Conservation (phyloP, 495 filamentous ascomycete genomes). For the Podospora sp. region DNA sequence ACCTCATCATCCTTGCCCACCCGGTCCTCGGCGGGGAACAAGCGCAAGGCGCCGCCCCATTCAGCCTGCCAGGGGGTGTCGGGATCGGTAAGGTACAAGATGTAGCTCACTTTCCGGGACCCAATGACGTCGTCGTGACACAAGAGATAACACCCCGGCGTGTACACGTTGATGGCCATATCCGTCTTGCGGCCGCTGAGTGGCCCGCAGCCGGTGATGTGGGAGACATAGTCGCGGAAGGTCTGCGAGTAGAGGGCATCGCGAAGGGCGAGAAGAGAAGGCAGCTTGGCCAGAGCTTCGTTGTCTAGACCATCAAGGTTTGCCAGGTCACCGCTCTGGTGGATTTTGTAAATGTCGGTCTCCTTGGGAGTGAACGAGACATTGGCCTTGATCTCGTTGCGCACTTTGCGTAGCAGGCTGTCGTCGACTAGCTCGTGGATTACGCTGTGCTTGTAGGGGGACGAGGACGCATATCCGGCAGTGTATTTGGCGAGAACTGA, state of each 20-base stretch:
- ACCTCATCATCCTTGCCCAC: constrained; percentile 67
- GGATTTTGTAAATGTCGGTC: constrained; percentile 99
- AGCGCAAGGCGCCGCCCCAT: constrained; percentile 90
- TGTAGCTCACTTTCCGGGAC: constrained; percentile 89
- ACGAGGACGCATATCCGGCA: constrained; percentile 67
- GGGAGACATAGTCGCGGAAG: constrained; percentile 86
- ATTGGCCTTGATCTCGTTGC: constrained; percentile 82
- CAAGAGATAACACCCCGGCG: constrained; percentile 89
- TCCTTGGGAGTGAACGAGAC: constrained; percentile 97
- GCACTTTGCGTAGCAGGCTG: constrained; percentile 79
- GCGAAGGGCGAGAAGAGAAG: constrained; percentile 81
- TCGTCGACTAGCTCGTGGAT: constrained; percentile 79
- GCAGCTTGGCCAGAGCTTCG: constrained; percentile 76
- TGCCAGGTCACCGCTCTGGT: constrained; percentile 95
- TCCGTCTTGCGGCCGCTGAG: constrained; percentile 95
- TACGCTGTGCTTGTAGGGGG: constrained; percentile 89
- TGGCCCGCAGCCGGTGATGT: constrained; percentile 79
- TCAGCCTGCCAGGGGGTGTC: constrained; percentile 87
- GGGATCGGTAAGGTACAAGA: constrained; percentile 93
- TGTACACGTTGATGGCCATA: constrained; percentile 99
- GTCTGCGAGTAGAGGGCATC: constrained; percentile 88
- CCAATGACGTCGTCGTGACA: constrained; percentile 99
- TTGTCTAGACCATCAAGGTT: constrained; percentile 93
- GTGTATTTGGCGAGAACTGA: constrained; percentile 68
- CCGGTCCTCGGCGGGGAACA: constrained; percentile 74